These are phyloP conservation scores for Arthrobotrys entomopaga DNA, from an alignment of 2,329 filamentous ascomycete genomes.

Conservation along the genomic window DNA sequence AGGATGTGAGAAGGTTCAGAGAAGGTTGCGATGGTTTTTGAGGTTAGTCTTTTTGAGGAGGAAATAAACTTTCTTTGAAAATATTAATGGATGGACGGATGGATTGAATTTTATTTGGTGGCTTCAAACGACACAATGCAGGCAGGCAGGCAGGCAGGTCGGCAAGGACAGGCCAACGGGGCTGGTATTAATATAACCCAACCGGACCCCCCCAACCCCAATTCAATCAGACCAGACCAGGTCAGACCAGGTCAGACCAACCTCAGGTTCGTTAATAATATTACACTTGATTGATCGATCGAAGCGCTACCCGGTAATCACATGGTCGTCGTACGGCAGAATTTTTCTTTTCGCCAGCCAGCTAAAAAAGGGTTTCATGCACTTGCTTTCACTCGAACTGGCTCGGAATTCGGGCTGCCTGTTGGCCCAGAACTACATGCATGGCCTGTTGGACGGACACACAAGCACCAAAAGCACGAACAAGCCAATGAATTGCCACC, in stretches of 20 bases:
- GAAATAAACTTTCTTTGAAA: neutral
- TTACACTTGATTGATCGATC: no score
- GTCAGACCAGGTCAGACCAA: neutral
- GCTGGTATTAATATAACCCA: neutral
- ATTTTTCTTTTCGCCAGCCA: constrained; percentile 44
- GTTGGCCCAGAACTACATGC: constrained; percentile 26
- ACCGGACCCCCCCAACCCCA: neutral
- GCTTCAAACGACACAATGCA: neutral
- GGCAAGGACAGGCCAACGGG: neutral
- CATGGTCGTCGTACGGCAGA: constrained; percentile 32
- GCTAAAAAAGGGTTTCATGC: constrained; percentile 56
- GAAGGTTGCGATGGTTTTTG: constrained; percentile 46
- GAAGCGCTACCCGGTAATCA: constrained; percentile 20
- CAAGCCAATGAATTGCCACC: constrained; percentile 26
- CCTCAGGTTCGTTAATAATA: no score
- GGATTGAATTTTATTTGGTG: neutral
- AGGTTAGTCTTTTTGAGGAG: constrained; percentile 25
- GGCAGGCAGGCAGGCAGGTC: neutral
- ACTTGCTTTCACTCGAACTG: constrained; percentile 25
- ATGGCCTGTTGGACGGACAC: neutral
- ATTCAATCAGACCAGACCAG: neutral
- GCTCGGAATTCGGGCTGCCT: constrained; percentile 32
- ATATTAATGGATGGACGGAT: neutral
- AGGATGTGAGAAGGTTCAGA: constrained; percentile 8
- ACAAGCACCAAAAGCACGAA: neutral